These are phyloP conservation scores for Plasmodium gonderi DNA, from an alignment of 169 alveolate genomes.

Conservation along the genomic window DNA sequence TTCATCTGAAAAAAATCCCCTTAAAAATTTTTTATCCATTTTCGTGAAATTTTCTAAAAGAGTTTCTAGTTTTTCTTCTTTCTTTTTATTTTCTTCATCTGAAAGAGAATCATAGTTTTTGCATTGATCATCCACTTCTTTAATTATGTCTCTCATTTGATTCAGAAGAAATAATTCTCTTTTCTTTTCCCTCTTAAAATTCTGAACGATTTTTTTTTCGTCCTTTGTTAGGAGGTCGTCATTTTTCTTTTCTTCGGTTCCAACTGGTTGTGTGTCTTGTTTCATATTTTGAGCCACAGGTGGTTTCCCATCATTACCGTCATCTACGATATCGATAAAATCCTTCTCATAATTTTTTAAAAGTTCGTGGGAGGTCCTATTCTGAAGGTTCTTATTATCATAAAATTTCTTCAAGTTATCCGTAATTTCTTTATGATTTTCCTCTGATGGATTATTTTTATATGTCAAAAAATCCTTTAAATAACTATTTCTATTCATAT, in stretches of 20 bases:
- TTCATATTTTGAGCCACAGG: neutral
- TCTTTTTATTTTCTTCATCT: constrained; percentile 49
- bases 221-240: constrained; percentile 28
- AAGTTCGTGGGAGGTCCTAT: constrained; percentile 33
- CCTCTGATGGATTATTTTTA: constrained; percentile 2
- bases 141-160: constrained; percentile 64
- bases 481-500: constrained; percentile 68
- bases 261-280: neutral
- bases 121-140: constrained; percentile 72
- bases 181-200: constrained; percentile 67
- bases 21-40: constrained; percentile 60
- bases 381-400: constrained; percentile 34
- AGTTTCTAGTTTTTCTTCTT: constrained; percentile 73
- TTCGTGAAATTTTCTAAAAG: constrained; percentile 74
- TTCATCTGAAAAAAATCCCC: constrained; percentile 71
- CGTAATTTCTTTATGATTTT: constrained; percentile 42
- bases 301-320: neutral
- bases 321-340: constrained; percentile 22
- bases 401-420: constrained; percentile 35
- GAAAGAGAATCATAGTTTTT: constrained; percentile 41
- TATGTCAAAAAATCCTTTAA: constrained; percentile 46
- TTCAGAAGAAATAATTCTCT: constrained; percentile 42
- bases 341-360: constrained; percentile 62
- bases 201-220: constrained; percentile 53
- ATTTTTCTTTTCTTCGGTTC: neutral